Evolutionary conservation across 192 early-diverging fungal species (phyloP).

Genomic region (Dissophora globulifera): DNA sequence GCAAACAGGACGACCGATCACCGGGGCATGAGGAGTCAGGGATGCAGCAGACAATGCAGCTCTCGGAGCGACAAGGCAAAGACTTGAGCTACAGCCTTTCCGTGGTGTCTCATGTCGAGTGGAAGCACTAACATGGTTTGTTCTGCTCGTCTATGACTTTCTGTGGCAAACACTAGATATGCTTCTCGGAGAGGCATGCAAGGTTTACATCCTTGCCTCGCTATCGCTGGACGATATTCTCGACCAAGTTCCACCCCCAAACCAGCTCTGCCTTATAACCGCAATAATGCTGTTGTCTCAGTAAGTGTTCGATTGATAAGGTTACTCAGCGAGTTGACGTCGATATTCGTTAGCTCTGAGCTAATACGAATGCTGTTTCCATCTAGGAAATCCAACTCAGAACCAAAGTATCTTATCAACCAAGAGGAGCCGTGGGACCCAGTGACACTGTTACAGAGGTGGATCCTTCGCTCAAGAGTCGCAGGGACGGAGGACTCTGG

Average conservation of each 20-base stretch:
- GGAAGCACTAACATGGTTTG: too few relatives aligned
- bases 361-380: neutral
- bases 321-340: too few relatives aligned
- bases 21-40: conserved; percentile 5
- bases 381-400: conserved; percentile 34
- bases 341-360: neutral
- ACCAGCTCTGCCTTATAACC: conserved; percentile 41
- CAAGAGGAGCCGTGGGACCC: conserved; percentile 39
- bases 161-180: conserved; percentile 43
- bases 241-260: conserved; percentile 28
- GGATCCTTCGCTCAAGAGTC: conserved; percentile 35
- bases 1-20: neutral
- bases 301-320: conserved; percentile 11
- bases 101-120: too few relatives aligned
- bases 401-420: neutral
- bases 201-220: conserved; percentile 19
- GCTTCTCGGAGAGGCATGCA: conserved; percentile 44
- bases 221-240: conserved; percentile 42
- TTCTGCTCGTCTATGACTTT: too few relatives aligned
- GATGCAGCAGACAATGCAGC: conserved; percentile 27
- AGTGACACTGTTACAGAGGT: conserved; percentile 41
- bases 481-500: conserved; percentile 32
- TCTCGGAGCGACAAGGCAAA: conserved; percentile 49
- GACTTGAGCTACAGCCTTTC: too few relatives aligned
- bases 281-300: conserved; percentile 32